A percentile compares a stretch with the other conserved stretches of the same genome.
Evolutionary conservation across 192 early-diverging fungal genomes (phyloP).

Genomic region (Coemansia sp.): DNA sequence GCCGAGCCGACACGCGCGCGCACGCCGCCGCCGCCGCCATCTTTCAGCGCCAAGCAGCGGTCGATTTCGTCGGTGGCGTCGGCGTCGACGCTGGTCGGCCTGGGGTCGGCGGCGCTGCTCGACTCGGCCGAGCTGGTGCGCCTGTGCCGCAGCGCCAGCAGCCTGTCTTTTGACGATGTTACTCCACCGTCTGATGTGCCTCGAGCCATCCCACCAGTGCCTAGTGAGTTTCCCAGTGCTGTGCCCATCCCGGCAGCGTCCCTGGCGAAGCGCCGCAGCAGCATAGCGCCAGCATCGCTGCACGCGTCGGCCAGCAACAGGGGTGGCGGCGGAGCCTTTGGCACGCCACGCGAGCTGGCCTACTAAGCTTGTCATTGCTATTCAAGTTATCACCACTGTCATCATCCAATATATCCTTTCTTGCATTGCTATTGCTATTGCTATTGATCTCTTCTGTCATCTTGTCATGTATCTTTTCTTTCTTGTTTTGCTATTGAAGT

Average conservation of each 20-base stretch:
- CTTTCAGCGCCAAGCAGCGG: conserved; percentile 19
- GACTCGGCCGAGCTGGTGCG: conserved; percentile 33
- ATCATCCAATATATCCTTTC: not conserved
- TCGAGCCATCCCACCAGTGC: too few species aligned
- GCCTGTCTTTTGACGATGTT: conserved; percentile 45
- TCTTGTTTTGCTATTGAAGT: too few species aligned
- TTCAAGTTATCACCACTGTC: not conserved
- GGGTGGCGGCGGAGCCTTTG: conserved; percentile 25
- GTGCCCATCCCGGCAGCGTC: conserved; percentile 36
- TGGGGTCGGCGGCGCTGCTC: conserved; percentile 15
- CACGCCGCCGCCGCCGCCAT: not conserved
- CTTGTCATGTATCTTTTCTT: not conserved
- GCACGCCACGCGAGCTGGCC: conserved; percentile 17
- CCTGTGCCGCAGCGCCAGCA: conserved; percentile 46
- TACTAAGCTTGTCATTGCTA: not conserved
- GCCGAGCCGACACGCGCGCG: conserved; percentile 42
- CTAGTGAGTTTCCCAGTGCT: not conserved
- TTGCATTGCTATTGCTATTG: not conserved
- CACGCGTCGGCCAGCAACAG: conserved; percentile 26
- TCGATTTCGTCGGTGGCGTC: conserved; percentile 51
- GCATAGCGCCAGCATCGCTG: not conserved
- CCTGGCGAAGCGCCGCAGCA: conserved; percentile 31
- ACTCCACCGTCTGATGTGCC: too few species aligned
- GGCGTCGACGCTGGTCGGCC: conserved; percentile 30
- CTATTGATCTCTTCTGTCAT: not conserved